These are phyloP conservation scores for Suillus americanus DNA, from an alignment of 768 basidiomycete genomes.

Conservation along the genomic window DNA sequence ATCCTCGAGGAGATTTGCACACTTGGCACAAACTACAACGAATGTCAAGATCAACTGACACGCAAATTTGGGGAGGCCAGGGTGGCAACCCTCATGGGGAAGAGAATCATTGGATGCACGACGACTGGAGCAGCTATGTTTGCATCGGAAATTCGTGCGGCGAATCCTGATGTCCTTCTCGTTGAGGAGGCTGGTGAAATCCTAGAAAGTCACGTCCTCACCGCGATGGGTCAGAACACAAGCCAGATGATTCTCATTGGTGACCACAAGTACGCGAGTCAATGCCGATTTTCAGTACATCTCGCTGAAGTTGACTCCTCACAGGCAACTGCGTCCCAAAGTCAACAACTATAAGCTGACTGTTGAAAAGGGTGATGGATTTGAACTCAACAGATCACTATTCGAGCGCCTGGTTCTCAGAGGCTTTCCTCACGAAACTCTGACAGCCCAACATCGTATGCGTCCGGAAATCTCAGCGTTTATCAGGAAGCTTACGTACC, in stretches of 20 bases:
- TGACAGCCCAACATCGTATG: slow-evolving; percentile 68
- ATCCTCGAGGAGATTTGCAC: slow-evolving; percentile 34
- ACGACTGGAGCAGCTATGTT: slow-evolving; percentile 72
- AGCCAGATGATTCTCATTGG: slow-evolving; percentile 66
- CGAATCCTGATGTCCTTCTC: slow-evolving; percentile 51
- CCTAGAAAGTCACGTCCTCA: slow-evolving; percentile 64
- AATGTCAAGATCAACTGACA: slow-evolving; percentile 33
- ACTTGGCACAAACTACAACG: slow-evolving; percentile 40
- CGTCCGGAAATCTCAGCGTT: slow-evolving; percentile 68
- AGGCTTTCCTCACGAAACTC: slow-evolving; percentile 59
- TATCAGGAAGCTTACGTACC: slow-evolving; percentile 63
- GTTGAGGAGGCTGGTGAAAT: slow-evolving; percentile 79
- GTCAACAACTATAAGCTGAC: slow-evolving; percentile 65
- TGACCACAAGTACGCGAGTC: slow-evolving; percentile 64
- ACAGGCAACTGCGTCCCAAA: slow-evolving; percentile 71
- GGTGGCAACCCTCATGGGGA: slow-evolving; percentile 37
- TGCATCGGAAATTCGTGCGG: slow-evolving; percentile 42
- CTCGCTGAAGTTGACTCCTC: neutral
- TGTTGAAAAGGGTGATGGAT: slow-evolving; percentile 67
- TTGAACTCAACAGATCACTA: slow-evolving; percentile 63
- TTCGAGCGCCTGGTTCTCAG: slow-evolving; percentile 68
- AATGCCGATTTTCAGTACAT: neutral
- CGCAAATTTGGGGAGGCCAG: slow-evolving; percentile 37
- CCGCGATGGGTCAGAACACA: slow-evolving; percentile 47
- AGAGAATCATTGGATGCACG: slow-evolving; percentile 65